Evolutionary conservation across 345 rosid species (phyloP).

Genomic region (Eucalyptus grandis): DNA sequence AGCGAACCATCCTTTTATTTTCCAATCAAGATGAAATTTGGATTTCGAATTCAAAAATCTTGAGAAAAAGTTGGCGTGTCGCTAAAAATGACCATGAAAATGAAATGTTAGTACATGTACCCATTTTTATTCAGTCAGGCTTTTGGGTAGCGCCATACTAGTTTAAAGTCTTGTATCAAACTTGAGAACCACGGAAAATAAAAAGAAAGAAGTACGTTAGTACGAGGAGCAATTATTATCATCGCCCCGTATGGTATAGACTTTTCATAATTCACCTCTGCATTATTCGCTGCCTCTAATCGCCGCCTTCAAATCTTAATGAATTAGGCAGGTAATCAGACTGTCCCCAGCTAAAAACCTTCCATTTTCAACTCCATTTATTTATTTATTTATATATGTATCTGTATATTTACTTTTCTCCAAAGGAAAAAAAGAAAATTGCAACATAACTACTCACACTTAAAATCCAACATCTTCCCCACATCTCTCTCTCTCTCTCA

Average conservation of each 20-base stretch:
- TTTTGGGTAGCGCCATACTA: not conserved
- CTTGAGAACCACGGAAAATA: not conserved
- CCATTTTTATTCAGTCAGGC: not conserved
- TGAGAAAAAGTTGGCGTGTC: not conserved
- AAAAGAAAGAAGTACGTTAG: not conserved
- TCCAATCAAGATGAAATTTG: not conserved
- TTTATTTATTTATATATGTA: not conserved
- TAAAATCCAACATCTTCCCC: not conserved
- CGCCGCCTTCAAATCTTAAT: not conserved
- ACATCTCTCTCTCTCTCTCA: not conserved
- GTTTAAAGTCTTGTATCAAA: not conserved
- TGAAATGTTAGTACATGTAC: not conserved
- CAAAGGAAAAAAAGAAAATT: not conserved
- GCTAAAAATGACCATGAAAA: not conserved
- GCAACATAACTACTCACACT: not conserved
- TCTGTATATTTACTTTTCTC: not conserved
- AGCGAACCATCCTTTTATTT: not conserved
- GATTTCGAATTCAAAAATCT: not conserved
- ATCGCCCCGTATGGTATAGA: not conserved
- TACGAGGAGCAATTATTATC: not conserved
- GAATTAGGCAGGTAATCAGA: not conserved
- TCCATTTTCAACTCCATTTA: not conserved
- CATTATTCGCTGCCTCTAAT: not conserved
- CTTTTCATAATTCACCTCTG: not conserved
- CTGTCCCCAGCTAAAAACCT: not conserved